These are phyloP conservation scores for Xylaria sp. DNA, from an alignment of 2,329 filamentous ascomycete species.

Conservation along the genomic window DNA sequence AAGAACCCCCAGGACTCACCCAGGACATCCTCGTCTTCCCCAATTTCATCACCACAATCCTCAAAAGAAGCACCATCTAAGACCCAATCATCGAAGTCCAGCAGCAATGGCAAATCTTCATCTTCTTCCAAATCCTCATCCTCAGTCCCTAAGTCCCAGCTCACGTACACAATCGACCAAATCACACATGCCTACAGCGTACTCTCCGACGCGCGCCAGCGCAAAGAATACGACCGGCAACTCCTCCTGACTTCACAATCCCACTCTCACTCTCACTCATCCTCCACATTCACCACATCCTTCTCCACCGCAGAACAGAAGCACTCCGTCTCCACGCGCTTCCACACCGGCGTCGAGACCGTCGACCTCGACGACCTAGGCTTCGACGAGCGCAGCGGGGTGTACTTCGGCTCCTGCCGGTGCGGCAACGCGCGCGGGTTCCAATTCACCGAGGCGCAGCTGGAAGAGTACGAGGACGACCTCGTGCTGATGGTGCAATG, in stretches of 20 bases:
- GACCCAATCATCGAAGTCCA: slow-evolving; percentile 22
- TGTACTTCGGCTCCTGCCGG: slow-evolving; percentile 69
- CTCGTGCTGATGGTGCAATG: slow-evolving; percentile 73
- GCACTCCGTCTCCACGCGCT: slow-evolving; percentile 40
- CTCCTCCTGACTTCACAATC: slow-evolving; percentile 50
- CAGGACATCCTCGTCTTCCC: slow-evolving; percentile 26
- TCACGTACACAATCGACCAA: slow-evolving; percentile 68
- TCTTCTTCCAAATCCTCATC: slow-evolving; percentile 19
- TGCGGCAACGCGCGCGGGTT: slow-evolving; percentile 73
- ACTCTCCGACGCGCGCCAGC: slow-evolving; percentile 62
- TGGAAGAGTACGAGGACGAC: slow-evolving; percentile 67
- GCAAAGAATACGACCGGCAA: slow-evolving; percentile 65
- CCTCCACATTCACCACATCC: slow-evolving; percentile 24
- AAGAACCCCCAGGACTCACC: slow-evolving; percentile 52
- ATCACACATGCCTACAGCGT: slow-evolving; percentile 69
- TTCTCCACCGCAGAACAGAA: slow-evolving; percentile 27
- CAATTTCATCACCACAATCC: slow-evolving; percentile 20
- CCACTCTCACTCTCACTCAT: background rate
- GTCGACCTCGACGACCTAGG: slow-evolving; percentile 73
- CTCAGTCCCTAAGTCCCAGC: slow-evolving; percentile 30
- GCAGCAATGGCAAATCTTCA: slow-evolving; percentile 32
- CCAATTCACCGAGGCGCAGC: slow-evolving; percentile 66
- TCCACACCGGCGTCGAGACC: slow-evolving; percentile 67
- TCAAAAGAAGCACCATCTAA: slow-evolving; percentile 12
- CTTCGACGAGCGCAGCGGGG: slow-evolving; percentile 59